Evolutionary conservation across 73 alveolate genomes (phyloP).

Genomic region (Tetrahymena malaccensis): DNA sequence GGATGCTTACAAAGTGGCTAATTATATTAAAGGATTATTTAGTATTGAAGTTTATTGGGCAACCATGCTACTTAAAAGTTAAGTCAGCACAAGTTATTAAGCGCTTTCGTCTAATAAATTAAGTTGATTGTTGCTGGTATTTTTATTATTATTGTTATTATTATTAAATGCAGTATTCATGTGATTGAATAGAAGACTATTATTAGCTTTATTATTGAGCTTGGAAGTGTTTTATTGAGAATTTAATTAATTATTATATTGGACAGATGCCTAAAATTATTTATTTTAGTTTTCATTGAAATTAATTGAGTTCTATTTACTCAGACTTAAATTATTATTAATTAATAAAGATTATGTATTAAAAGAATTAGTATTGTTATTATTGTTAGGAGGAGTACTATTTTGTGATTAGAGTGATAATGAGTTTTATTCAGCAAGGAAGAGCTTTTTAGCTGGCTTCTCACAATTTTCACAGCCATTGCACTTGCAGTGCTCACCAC

Average conservation of each 20-base stretch:
- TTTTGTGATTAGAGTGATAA: not conserved
- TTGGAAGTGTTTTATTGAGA: not conserved
- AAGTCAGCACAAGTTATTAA: not conserved
- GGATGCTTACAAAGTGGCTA: not conserved
- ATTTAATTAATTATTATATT: no score
- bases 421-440: not conserved
- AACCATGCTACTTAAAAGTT: not conserved
- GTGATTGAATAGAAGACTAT: not conserved
- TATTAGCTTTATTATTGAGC: not conserved
- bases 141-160: not conserved
- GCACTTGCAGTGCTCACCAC: conserved; percentile 89
- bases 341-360: not conserved
- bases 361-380: not conserved
- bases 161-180: not conserved
- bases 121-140: not conserved
- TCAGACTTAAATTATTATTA: not conserved
- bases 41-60: not conserved
- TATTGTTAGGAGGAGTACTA: not conserved
- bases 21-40: not conserved
- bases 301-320: not conserved
- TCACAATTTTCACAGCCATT: conserved; percentile 79
- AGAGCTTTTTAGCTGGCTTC: conserved; percentile 26
- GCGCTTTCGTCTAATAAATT: not conserved
- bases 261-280: not conserved
- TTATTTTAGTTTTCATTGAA: not conserved